Percentiles rank a stretch among this genome's conserved stretches.
These are phyloP conservation scores for Podospora fimiseda DNA, from an alignment of 495 filamentous ascomycete species.

Conservation along the genomic window DNA sequence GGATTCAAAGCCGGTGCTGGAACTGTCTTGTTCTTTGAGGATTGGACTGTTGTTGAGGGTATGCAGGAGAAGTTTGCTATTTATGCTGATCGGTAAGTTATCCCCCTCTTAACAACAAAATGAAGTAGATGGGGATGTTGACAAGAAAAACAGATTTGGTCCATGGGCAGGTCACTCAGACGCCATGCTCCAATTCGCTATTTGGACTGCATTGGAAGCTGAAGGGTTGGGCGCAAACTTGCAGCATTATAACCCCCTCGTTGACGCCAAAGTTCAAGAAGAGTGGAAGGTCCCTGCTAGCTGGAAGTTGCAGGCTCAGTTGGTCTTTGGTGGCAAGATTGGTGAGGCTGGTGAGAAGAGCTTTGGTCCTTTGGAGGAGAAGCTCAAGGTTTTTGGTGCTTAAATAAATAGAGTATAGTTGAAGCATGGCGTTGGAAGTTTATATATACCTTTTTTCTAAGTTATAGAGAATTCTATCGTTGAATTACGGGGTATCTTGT, in stretches of 20 bases:
- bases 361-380: constrained; percentile 49
- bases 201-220: constrained; percentile 61
- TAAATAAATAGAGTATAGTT: too few species aligned
- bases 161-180: constrained; percentile 54
- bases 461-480: too few species aligned
- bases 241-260: constrained; percentile 68
- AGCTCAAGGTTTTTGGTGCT: constrained; percentile 42
- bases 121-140: neutral
- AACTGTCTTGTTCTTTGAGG: constrained; percentile 62
- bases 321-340: constrained; percentile 54
- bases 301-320: constrained; percentile 57
- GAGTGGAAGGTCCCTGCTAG: constrained; percentile 52
- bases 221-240: constrained; percentile 69
- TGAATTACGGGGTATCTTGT: too few species aligned
- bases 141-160: constrained; percentile 44
- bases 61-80: constrained; percentile 48
- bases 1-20: constrained; percentile 53
- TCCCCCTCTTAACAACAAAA: neutral
- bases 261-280: constrained; percentile 51
- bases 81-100: constrained; percentile 48
- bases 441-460: neutral
- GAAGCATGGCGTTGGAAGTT: neutral
- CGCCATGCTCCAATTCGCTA: constrained; percentile 60
- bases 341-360: constrained; percentile 49
- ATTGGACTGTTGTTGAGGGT: constrained; percentile 41